A percentile compares a stretch with the other conserved stretches of the same genome.
Evolutionary conservation across 441 rosid genomes (phyloP).

Genomic region (Populus hybrid): DNA sequence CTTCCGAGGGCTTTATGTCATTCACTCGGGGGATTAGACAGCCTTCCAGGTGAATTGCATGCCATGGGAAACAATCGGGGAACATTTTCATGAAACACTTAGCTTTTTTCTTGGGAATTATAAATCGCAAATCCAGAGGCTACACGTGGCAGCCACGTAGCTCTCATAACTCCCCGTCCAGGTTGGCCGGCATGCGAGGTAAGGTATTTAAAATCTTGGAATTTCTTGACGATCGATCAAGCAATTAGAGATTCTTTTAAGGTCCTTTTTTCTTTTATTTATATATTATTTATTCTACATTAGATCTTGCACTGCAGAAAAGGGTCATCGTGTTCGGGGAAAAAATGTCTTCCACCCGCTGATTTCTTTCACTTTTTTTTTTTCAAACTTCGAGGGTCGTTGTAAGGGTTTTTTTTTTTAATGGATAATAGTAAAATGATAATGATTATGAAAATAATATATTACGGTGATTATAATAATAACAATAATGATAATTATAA

Average conservation of each 20-base stretch:
- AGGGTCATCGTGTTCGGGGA: no score
- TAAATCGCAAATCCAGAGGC: constrained; percentile 18
- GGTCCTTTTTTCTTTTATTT: no score
- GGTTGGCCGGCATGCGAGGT: background rate
- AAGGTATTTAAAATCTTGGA: background rate
- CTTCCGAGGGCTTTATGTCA: background rate
- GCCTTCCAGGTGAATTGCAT: background rate
- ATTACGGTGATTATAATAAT: no score
- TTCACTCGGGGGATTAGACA: background rate
- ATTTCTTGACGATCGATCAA: background rate
- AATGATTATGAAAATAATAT: no score
- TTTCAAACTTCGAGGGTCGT: no score
- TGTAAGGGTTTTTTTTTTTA: no score
- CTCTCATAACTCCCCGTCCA: background rate
- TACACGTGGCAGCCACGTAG: background rate
- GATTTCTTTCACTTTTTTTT: no score
- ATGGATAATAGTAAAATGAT: no score
- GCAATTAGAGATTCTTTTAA: background rate
- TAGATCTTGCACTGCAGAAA: no score
- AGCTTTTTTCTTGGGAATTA: background rate
- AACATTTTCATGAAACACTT: background rate
- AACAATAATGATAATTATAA: rapidly evolving
- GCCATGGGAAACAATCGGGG: constrained; percentile 10
- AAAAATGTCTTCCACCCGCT: no score
- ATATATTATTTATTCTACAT: no score